Conservation (phyloP, 1,139 yeast genomes). For the Blastobotrys persicus region DNA sequence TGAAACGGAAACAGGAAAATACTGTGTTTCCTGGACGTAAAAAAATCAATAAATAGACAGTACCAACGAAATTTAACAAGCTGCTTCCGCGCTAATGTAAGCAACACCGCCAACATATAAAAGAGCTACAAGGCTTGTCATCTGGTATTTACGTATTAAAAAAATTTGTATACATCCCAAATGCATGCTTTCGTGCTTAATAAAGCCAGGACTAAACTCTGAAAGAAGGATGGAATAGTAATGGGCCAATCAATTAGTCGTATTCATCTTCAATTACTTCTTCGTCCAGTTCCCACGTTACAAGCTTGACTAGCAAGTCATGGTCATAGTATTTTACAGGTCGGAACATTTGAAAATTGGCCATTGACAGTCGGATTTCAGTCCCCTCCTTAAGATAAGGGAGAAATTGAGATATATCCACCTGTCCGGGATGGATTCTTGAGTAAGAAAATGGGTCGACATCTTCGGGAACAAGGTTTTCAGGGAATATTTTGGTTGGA, state of each 20-base stretch:
- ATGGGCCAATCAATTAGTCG: background rate
- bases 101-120: too few relatives aligned
- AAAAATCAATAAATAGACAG: too few relatives aligned
- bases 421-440: background rate
- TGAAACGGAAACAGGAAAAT: too few relatives aligned
- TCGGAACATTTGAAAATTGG: slow-evolving; percentile 1
- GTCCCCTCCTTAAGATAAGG: slow-evolving; percentile 4
- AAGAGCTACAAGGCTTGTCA: too few relatives aligned
- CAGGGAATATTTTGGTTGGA: background rate
- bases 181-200: too few relatives aligned
- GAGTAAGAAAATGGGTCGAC: slow-evolving; percentile 5
- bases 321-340: slow-evolving; percentile 7
- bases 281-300: slow-evolving; percentile 5
- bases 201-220: too few relatives aligned
- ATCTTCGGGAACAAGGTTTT: background rate
- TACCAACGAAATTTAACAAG: too few relatives aligned
- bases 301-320: slow-evolving; percentile 1
- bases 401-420: slow-evolving; percentile 2
- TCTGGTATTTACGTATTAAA: too few relatives aligned
- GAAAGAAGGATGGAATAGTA: too few relatives aligned
- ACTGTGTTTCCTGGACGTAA: too few relatives aligned
- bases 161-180: too few relatives aligned
- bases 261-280: background rate
- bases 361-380: slow-evolving; percentile 1
- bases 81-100: too few relatives aligned